A percentile compares a stretch with the other conserved stretches of the same genome.
These are phyloP conservation scores for Zymoseptoria passerinii DNA, from an alignment of 2,329 filamentous ascomycete species.

Conservation along the genomic window DNA sequence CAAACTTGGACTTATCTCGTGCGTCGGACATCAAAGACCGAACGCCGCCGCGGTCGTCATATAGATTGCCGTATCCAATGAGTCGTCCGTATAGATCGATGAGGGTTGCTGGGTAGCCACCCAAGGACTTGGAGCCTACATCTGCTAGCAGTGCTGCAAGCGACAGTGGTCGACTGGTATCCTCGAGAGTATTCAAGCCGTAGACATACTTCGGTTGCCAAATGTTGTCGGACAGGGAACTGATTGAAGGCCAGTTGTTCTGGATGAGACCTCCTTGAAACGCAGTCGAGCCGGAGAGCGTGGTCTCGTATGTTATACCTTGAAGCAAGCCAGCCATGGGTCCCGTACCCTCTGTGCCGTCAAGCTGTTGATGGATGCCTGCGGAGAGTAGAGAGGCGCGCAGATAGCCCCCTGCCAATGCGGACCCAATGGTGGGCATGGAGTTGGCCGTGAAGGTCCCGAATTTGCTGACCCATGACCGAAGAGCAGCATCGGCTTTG, in stretches of 20 bases:
- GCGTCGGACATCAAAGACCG: slow-evolving; percentile 24
- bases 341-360: slow-evolving; percentile 32
- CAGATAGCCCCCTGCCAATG: slow-evolving; percentile 34
- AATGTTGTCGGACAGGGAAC: slow-evolving; percentile 18
- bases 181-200: slow-evolving; percentile 14
- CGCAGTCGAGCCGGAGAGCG: slow-evolving; percentile 37
- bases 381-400: slow-evolving; percentile 30
- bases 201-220: slow-evolving; percentile 28
- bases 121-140: slow-evolving; percentile 25
- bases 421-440: slow-evolving; percentile 34
- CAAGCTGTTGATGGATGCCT: slow-evolving; percentile 35
- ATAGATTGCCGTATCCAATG: slow-evolving; percentile 29
- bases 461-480: slow-evolving; percentile 30
- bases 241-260: slow-evolving; percentile 37
- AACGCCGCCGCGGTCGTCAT: slow-evolving; percentile 27
- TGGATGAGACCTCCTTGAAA: slow-evolving; percentile 35
- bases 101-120: slow-evolving; percentile 30
- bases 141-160: slow-evolving; percentile 9
- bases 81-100: slow-evolving; percentile 31
- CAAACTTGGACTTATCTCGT: slow-evolving; percentile 29
- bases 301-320: slow-evolving; percentile 36
- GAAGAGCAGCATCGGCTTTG: slow-evolving; percentile 30
- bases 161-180: neutral
- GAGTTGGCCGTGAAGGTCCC: slow-evolving; percentile 26
- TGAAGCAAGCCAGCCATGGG: slow-evolving; percentile 36